Evolutionary conservation across 2,329 filamentous ascomycete genomes (phyloP), one percentile per base, ranked within the genome.

Genomic region (Pseudogymnoascus sp.): DNA sequence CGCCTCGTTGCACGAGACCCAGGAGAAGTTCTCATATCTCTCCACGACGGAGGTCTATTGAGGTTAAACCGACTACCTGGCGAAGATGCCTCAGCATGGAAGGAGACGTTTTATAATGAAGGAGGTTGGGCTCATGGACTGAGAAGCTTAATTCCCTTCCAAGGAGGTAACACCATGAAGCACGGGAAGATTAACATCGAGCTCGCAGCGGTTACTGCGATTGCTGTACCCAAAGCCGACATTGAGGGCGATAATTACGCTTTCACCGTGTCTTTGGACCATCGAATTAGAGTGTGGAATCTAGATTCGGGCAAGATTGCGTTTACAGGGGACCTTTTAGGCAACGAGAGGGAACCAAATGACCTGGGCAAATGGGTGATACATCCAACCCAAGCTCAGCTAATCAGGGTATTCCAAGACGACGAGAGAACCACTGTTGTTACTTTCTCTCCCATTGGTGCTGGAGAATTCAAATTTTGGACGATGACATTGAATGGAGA

Each of bases 401-500:
- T 96, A 11, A 80, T 97, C 62, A 86, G 87, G 61, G 78, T 96
- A 16, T 80, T 92, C 60, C 84, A 86, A 12, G 78, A 76, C 39
- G 76, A 78, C 25, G 82, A 83, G 14, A 78, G 78, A 60, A 77
- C 81, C 38, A 72, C 84, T 12, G 83, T 93, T 60, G 85, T 90
- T 37, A 93, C 91, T 7, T 96, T 92, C 73, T 97, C 92, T 9
- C 93, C 94, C 0, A 85, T 94, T 65, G 89, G 92, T 30, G 84
- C 86, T 39, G 89, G 94, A 36, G 88, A 93, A 71, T 97, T 99
- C 80, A 97, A 96, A 73, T 92, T 99, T 71, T 99, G 92, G 90
- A 81, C 77, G 65, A 75, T 85, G n/a, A 83, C 84, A 60, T 83
- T 88, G 16, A 83, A 86, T 66, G 83, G 86, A 60, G 82, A 82